These are phyloP conservation scores for Akanthomyces lecanii DNA, from an alignment of 2,329 filamentous ascomycete species.

Conservation along the genomic window DNA sequence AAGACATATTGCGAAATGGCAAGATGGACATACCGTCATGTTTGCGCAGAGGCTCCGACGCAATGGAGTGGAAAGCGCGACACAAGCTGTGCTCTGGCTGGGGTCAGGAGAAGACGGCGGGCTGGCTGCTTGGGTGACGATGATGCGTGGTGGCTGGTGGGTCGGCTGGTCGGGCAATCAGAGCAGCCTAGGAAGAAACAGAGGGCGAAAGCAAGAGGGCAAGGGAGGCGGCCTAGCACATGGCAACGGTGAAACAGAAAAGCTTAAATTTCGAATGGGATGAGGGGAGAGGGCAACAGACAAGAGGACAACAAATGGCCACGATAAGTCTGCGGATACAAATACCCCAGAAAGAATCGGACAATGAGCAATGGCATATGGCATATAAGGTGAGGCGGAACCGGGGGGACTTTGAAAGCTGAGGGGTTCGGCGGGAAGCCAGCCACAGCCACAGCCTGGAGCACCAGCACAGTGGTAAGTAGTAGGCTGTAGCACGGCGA, in stretches of 20 bases:
- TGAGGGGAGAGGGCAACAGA: too few relatives aligned
- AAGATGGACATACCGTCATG: slow-evolving; percentile 14
- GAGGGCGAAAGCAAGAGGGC: slow-evolving; percentile 10
- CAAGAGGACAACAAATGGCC: neutral
- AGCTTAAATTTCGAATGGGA: neutral
- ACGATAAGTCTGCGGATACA: neutral
- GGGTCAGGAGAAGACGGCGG: slow-evolving; percentile 7
- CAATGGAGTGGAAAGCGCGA: slow-evolving; percentile 9
- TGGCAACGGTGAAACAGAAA: slow-evolving; percentile 12
- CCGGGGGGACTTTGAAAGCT: slow-evolving; percentile 6
- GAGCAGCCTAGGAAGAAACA: slow-evolving; percentile 15
- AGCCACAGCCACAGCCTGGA: too few relatives aligned
- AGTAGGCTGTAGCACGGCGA: neutral
- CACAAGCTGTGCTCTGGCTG: slow-evolving; percentile 6
- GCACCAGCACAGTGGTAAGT: too few relatives aligned
- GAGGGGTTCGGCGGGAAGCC: neutral
- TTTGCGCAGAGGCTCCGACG: slow-evolving; percentile 5
- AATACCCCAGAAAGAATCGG: neutral
- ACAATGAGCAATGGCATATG: neutral
- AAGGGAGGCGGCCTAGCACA: slow-evolving; percentile 12
- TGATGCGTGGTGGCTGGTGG: slow-evolving; percentile 8
- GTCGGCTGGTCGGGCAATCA: slow-evolving; percentile 10
- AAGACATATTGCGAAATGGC: neutral
- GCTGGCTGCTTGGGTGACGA: slow-evolving; percentile 9
- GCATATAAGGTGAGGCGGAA: slow-evolving; percentile 4